phyloP scores from a whole-genome alignment of 768 basidiomycete genomes.

The Boletus edulis region DNA sequence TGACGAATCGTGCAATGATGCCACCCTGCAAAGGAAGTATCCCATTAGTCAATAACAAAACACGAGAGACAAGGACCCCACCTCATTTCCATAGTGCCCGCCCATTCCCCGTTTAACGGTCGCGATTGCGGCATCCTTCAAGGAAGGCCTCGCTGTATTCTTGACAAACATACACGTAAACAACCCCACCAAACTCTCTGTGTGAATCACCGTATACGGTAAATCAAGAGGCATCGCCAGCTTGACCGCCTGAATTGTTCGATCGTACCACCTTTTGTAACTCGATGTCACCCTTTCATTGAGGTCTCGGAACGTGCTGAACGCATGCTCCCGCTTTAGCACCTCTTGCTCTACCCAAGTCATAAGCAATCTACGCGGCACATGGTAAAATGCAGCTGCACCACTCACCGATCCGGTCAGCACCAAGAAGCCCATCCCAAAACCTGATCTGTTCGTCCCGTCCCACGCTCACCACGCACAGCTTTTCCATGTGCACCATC shows the following conservation, averaged over 20 bases:
- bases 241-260: constrained; percentile 68
- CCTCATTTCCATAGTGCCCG: constrained; percentile 95
- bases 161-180: constrained; percentile 78
- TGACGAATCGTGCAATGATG: constrained; percentile 83
- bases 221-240: constrained; percentile 67
- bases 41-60: neutral
- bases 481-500: constrained; percentile 61
- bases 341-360: constrained; percentile 64
- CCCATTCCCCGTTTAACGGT: constrained; percentile 92
- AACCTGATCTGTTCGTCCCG: constrained; percentile 69
- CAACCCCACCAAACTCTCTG: constrained; percentile 88
- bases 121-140: constrained; percentile 72
- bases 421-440: constrained; percentile 88
- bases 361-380: neutral
- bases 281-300: constrained; percentile 84
- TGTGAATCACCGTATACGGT: constrained; percentile 79
- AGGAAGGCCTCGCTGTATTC: constrained; percentile 51
- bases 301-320: constrained; percentile 76
- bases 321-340: constrained; percentile 68
- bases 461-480: constrained; percentile 75
- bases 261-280: constrained; percentile 89
- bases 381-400: neutral
- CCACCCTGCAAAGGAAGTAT: constrained; percentile 59
- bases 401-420: constrained; percentile 82
- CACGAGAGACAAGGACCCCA: constrained; percentile 30